Evolutionary conservation across 768 basidiomycete genomes (phyloP), one percentile per base, ranked within the genome.

Genomic region (Naganishia onofrii): DNA sequence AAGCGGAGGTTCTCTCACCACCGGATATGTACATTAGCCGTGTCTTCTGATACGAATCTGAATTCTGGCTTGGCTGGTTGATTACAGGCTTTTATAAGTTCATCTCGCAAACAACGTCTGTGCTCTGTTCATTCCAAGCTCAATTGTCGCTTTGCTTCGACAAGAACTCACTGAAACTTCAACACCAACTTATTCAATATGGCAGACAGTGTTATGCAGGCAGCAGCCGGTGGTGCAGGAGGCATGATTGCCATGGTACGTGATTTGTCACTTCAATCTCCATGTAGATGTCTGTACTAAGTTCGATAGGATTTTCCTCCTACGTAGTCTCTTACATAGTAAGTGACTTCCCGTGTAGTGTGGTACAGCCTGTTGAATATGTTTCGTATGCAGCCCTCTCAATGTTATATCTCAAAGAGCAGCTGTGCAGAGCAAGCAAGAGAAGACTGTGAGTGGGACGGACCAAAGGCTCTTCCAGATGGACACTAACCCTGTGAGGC

Each of bases 391-490:
- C 31, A 96, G 93, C 77, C 96, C 96, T 8, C 85, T 99, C 42
- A 88, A 96, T 70, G 90, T 93, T 79, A 82, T 98, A 51, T 94
- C 92, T 9, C 98, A 95, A 1, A 87, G 94, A 58, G 92, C 93
- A 3, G 95, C 94, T 8, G 92, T 98, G 4, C 89, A 92, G 74
- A 89, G 89, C 0, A 91, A 88, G 83, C 88, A 85, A 56, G 86
- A 90, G 72, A 82, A 87, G 71, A 89, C 91, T 85, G 92, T 90
- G 52, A 67, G 82, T 71, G 44, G 66, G 44, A 19, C 54, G 17
- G 54, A 60, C 64, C 26, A 6, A 51, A 19, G 7, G 2, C 17
- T 23, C 2, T 15, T 19, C 28, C 34, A 9, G 23, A 9, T 28
- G 17, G 53, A 32, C 54, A 46, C 65, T 32, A 29, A 29, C 57